Base-by-base conservation (phyloP, 2,329 filamentous ascomycete genomes). In the Hortaea sp. region DNA sequence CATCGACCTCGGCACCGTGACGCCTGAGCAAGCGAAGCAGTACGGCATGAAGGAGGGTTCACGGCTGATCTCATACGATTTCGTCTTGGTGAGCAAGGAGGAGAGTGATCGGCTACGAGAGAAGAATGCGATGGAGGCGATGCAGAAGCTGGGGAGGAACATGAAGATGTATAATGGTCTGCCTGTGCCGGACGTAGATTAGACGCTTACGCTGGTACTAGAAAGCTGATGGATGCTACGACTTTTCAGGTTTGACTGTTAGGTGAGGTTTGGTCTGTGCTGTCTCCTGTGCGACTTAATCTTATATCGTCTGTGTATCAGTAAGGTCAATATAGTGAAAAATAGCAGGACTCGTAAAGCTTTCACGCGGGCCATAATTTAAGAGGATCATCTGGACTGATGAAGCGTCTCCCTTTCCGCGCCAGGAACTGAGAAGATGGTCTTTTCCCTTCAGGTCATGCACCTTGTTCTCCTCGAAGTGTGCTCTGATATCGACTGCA, bases 81-180 rank as follows among this genome's bases (percentile, higher is more conserved):
- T 94, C 63, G 82, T 92, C 32, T 71, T 94, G 6, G 82, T 87
- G 1, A 79, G 79, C 0, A 75, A 87, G 50, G 69, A 80, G 50
- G 83, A 92, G 65, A 82, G 84, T 29, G 73, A 71, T 51, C 68
- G 74, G 50, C 62, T 92, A 63, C 74, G 83, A 45, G 79, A 85
- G 57, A 67, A 77, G 60, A 77, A 81, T 57, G 84, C 85, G 1
- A 70, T 75, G 54, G 74, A 81, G 54, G 85, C 84, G 0, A 69
- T 90, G 66, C 69, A 77, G 61, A 75, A 76, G 54, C 62, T 87
- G 50, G 85, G 85, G 0, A 67, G 76, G 53, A 80, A 74, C 57
- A 78, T 89, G 66, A 85, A 81, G 70, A 72, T 92, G 49, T 76
- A 86, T 41, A 79, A 89, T 58, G 85, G 87, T 47, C 63, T 90